Evolutionary conservation across 139 green algal genomes (phyloP), one percentile per base, ranked within the genome.

Genomic region (Nannochloris sp.): DNA sequence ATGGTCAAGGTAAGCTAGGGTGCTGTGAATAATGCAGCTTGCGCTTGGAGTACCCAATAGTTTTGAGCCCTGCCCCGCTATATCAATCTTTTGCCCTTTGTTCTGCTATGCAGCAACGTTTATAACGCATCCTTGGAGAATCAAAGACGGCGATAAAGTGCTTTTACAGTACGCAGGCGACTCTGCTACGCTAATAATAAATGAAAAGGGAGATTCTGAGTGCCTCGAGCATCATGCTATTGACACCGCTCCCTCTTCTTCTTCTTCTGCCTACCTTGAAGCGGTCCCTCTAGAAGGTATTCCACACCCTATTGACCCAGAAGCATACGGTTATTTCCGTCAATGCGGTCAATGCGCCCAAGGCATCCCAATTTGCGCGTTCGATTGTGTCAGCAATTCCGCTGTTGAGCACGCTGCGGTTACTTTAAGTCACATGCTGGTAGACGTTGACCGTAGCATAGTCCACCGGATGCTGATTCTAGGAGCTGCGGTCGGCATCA

Each of bases 401-500:
- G n/a, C n/a, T n/a, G n/a, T n/a, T n/a, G n/a, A n/a, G n/a, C n/a
- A n/a, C n/a, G n/a, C n/a, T n/a, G n/a, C n/a, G n/a, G n/a, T n/a
- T n/a, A n/a, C n/a, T n/a, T n/a, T n/a, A n/a, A n/a, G n/a, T n/a
- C n/a, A 24, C 60, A 9, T 38, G 60, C 10, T 60, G 59, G 19
- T 23, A 30, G 10, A 10, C 8, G 19, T 19, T 19, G 42, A 51
- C 19, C 19, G 19, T 27, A 19, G 19, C 42, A 51, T 19, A 19
- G 19, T 51, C 42, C 42, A 51, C 19, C 42, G 42, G 19, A 51
- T 51, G 42, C 19, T 19, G 19, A 27, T 19, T 27, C 19, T 51
- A 19, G 61, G 77, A 3, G 76, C 74, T 13, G 72, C 74, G 9
- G 56, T 93, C 33, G 87, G 80, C 14, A 85, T 93, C 63, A 93